Evolutionary conservation across 768 basidiomycete genomes (phyloP).

Genomic region (Phaeotremella skinneri): DNA sequence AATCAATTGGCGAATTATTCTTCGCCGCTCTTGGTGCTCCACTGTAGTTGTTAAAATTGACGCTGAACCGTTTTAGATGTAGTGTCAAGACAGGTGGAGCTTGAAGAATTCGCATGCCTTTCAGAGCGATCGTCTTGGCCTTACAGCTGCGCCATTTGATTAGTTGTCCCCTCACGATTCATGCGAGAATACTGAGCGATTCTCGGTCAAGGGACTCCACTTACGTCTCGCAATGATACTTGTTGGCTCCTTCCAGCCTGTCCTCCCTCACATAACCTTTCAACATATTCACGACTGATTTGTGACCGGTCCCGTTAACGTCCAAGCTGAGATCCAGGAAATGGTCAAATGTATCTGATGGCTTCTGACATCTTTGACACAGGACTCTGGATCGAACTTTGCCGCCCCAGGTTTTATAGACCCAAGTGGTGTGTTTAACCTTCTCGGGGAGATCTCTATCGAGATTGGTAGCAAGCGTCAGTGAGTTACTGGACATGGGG

Average conservation of each 20-base stretch:
- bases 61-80: slow-evolving; percentile 83
- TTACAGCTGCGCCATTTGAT: slow-evolving; percentile 67
- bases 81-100: slow-evolving; percentile 85
- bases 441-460: slow-evolving; percentile 45
- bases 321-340: slow-evolving; percentile 93
- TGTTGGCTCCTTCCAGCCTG: slow-evolving; percentile 80
- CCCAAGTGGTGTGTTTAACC: slow-evolving; percentile 78
- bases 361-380: slow-evolving; percentile 74
- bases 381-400: slow-evolving; percentile 84
- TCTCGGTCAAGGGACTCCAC: slow-evolving; percentile 46
- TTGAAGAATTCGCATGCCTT: slow-evolving; percentile 81
- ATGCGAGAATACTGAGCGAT: not conserved
- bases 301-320: slow-evolving; percentile 71
- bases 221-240: slow-evolving; percentile 98
- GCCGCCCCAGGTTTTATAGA: slow-evolving; percentile 92
- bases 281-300: slow-evolving; percentile 46
- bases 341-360: slow-evolving; percentile 94
- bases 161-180: not conserved
- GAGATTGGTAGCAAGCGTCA: slow-evolving; percentile 59
- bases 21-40: slow-evolving; percentile 73
- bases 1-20: slow-evolving; percentile 72
- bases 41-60: slow-evolving; percentile 31
- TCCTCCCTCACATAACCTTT: slow-evolving; percentile 71
- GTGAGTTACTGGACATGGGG: not conserved
- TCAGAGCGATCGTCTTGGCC: slow-evolving; percentile 81